Evolutionary conservation across 768 basidiomycete species (phyloP), one percentile per base, ranked within the genome.

Genomic region (Pholiota conissans): DNA sequence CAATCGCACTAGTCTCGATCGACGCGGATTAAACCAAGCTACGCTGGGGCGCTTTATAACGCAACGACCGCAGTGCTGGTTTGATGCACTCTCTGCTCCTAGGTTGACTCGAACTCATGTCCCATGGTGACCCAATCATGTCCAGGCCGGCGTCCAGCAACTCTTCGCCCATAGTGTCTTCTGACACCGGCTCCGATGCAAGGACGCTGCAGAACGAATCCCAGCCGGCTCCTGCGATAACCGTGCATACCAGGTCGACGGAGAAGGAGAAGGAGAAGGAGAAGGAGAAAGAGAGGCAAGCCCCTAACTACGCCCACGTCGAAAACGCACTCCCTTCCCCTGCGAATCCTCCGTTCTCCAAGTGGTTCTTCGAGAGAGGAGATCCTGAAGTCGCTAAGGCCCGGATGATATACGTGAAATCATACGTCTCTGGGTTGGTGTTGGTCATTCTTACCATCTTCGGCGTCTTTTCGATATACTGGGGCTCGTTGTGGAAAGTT

Each of bases 401-500:
- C 16, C 76, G 84, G 24, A 68, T 55, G 30, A 55, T 64, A 18
- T 86, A 84, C 71, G 49, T 85, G 53, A 79, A 74, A 59, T 71
- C 75, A 1, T 69, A 82, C 49, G 11, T 75, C 7, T 56, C 60
- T 3, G 77, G 76, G 13, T 63, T 73, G 5, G 58, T 72, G 5
- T 45, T 78, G 37, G 65, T 84, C 13, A 65, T 73, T 13, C 42
- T 83, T 47, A 66, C 77, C 18, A 79, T 87, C 29, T 78, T 83
- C 56, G 68, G 65, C 0, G 71, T 85, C 14, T 70, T 87, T 56
- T 67, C 83, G 2, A 84, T 88, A 49, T 86, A 82, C 63, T 87
- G 84, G 84, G 75, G 74, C 4, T 65, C 83, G 11, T 66, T 84
- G 6, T 83, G 83, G 71, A 74, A 74, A 54, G 74, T 76, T 13